A percentile compares a stretch with the other conserved stretches of the same genome.
phyloP scores from a whole-genome alignment of 148 eudicot genomes.

The Euryodendron excelsum region DNA sequence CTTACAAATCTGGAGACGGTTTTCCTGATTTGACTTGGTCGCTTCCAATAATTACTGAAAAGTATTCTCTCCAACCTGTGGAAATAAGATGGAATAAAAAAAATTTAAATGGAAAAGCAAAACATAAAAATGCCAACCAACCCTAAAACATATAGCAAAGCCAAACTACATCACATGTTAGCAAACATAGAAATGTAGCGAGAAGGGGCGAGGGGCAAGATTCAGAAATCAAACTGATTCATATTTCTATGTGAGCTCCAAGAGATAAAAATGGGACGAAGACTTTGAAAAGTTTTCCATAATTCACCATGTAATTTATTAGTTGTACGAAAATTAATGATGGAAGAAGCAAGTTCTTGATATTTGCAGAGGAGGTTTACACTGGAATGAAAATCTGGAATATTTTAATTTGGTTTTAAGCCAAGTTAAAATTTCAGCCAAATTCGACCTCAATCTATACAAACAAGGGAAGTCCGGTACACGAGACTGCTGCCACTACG shows the following conservation, averaged over 20 bases:
- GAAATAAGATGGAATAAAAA: slow-evolving; percentile 4
- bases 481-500: too few species aligned
- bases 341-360: background rate
- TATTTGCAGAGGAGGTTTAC: background rate
- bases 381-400: background rate
- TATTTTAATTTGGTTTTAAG: background rate
- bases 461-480: too few species aligned
- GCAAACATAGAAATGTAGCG: background rate
- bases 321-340: background rate
- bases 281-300: background rate
- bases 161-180: background rate
- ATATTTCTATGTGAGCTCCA: background rate
- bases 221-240: background rate
- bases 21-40: slow-evolving; percentile 83
- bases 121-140: background rate
- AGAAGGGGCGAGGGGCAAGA: background rate
- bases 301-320: background rate
- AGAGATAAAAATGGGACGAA: background rate
- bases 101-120: background rate
- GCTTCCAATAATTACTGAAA: slow-evolving; percentile 75
- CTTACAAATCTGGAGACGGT: slow-evolving; percentile 93
- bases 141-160: background rate
- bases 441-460: background rate
- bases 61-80: slow-evolving; percentile 75
- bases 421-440: background rate